Evolutionary conservation across 1,139 yeast genomes (phyloP), one percentile per base, ranked within the genome.

Genomic region (Blastobotrys malaysiensis): DNA sequence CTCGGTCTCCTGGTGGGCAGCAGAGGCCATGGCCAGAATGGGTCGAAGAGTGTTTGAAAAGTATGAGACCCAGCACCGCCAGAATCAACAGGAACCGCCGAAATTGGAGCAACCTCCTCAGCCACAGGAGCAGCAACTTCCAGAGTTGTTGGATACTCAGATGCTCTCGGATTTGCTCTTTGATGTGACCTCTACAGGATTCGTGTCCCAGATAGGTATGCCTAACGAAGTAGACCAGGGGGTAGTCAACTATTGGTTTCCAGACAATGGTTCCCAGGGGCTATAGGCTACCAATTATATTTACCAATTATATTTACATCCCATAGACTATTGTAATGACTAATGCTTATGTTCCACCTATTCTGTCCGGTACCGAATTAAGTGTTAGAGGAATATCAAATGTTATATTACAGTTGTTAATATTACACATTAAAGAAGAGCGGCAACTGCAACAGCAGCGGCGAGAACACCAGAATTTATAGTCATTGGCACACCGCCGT

Each of bases 21-120:
- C 69, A 1, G 66, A 65, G 48, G 66, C 68, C 13, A 59, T 65
- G 64, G 53, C 63, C n/a, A 56, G 60, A 16, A 64, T 65, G 68
- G 64, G 66, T 21, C 50, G 56, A 14, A 56, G 61, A 5, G 62
- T 63, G 9, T 65, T 65, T 55, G 61, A 58, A n/a, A 61, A 58
- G 57, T 58, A 65, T 4, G 65, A 64, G 39, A 55, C 49, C 14
- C 53, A 53, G 43, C 43, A 47, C 5, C 44, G 2, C 9, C 19
- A 39, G 36, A 18, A 20, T n/a, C n/a, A n/a, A 11, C 46, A n/a
- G 16, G 39, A 31, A 3, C 3, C 7, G 16, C 39, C 16, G 39
- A 14, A 31, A 31, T 31, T 31, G 16, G 16, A 31, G 7, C n/a
- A 43, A 22, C 45, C 2, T 2, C n/a, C n/a, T 3, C 24, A 31